phyloP scores from a whole-genome alignment of 306 rosid genomes.

The Lablab purpureus region DNA sequence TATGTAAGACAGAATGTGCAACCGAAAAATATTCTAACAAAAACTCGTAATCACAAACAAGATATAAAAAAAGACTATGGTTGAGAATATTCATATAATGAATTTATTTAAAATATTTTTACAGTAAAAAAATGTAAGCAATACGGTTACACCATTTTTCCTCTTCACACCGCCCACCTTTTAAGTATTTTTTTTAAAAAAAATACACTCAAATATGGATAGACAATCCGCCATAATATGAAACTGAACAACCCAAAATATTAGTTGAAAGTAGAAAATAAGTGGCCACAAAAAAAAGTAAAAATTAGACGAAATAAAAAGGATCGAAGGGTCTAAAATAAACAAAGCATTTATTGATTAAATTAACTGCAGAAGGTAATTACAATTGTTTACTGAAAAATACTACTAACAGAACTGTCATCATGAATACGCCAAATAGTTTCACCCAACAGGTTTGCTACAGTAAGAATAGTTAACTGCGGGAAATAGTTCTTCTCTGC shows the following conservation, averaged over 20 bases:
- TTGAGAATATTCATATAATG: no score
- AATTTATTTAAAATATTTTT: no score
- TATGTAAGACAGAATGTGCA: no score
- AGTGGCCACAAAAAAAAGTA: neutral
- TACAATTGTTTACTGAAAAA: constrained; percentile 61
- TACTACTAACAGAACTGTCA: constrained; percentile 92
- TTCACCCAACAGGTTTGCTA: constrained; percentile 93
- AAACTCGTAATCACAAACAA: no score
- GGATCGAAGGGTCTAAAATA: neutral
- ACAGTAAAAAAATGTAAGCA: no score
- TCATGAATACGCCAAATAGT: constrained; percentile 97
- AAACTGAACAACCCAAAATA: neutral
- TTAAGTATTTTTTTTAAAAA: no score
- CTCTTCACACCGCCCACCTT: no score
- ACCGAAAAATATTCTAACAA: no score
- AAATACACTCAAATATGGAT: no score
- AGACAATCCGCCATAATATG: neutral
- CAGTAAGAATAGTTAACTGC: constrained; percentile 90
- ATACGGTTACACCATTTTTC: no score
- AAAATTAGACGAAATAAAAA: neutral
- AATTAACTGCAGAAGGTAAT: constrained; percentile 23
- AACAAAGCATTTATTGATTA: constrained; percentile 22
- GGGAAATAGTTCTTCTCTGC: constrained; percentile 86
- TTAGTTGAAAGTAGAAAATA: neutral
- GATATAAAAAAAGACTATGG: no score